Evolutionary conservation across 2,329 filamentous ascomycete genomes (phyloP).

Genomic region (Corinectria fuckeliana): DNA sequence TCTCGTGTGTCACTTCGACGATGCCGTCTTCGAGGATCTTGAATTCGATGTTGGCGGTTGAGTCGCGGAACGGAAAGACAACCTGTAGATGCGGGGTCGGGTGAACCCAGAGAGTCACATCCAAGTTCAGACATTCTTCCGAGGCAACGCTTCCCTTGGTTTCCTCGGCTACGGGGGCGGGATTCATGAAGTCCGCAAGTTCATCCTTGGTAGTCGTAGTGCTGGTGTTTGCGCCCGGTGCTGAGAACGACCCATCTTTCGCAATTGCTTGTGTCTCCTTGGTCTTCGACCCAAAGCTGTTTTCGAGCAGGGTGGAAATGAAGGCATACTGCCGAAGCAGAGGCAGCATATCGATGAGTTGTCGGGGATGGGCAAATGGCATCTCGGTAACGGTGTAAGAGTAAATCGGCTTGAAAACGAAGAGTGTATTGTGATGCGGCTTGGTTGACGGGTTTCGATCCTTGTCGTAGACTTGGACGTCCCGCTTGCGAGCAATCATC

Average conservation of each 20-base stretch:
- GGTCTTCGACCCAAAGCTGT: slow-evolving; percentile 59
- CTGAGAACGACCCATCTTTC: slow-evolving; percentile 6
- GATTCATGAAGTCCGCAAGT: slow-evolving; percentile 42
- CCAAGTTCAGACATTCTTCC: slow-evolving; percentile 46
- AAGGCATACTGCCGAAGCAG: slow-evolving; percentile 78
- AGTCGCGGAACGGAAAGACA: slow-evolving; percentile 58
- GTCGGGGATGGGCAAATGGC: slow-evolving; percentile 79
- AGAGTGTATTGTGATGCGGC: slow-evolving; percentile 65
- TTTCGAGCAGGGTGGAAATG: slow-evolving; percentile 67
- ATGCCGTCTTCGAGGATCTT: slow-evolving; percentile 66
- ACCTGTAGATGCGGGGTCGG: slow-evolving; percentile 58
- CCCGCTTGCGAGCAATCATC: slow-evolving; percentile 57
- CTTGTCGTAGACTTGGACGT: slow-evolving; percentile 51
- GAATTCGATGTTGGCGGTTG: slow-evolving; percentile 60
- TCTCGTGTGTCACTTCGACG: slow-evolving; percentile 65
- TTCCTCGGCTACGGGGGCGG: neutral
- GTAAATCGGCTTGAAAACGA: slow-evolving; percentile 76
- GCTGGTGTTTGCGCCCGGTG: slow-evolving; percentile 22
- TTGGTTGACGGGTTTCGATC: slow-evolving; percentile 41
- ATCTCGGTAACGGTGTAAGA: slow-evolving; percentile 71
- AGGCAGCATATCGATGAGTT: slow-evolving; percentile 77
- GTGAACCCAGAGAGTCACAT: slow-evolving; percentile 60
- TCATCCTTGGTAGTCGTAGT: slow-evolving; percentile 42
- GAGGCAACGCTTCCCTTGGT: neutral
- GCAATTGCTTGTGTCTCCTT: slow-evolving; percentile 24